These are phyloP conservation scores for Tinospora cordifolia DNA, from an alignment of 164 flowering plant genomes.

Conservation along the genomic window DNA sequence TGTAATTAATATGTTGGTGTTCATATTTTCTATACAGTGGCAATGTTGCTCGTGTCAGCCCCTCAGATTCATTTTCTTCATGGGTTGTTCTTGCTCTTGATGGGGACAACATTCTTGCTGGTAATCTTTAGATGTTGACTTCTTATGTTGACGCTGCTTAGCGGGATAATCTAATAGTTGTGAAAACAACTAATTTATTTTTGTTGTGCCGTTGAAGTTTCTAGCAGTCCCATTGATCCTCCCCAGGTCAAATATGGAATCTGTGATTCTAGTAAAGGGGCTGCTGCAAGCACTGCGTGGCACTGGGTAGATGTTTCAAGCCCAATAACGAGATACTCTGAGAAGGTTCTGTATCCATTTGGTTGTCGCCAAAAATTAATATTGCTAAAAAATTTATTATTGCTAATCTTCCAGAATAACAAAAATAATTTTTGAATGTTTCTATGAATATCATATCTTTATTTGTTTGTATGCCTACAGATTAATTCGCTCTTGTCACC, in stretches of 20 bases:
- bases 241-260: constrained; percentile 72
- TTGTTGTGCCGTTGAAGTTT: constrained; percentile 35
- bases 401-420: too few relatives aligned
- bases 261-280: constrained; percentile 14
- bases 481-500: constrained; percentile 51
- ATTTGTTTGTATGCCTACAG: constrained; percentile 29
- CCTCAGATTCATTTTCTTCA: constrained; percentile 47
- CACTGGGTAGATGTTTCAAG: constrained; percentile 64
- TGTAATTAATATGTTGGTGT: constrained; percentile 7
- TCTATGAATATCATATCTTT: not conserved
- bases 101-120: constrained; percentile 75
- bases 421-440: too few relatives aligned
- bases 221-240: constrained; percentile 73
- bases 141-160: not conserved
- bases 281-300: constrained; percentile 38
- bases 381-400: not conserved
- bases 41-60: constrained; percentile 50
- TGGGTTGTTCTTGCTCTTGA: constrained; percentile 80
- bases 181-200: not conserved
- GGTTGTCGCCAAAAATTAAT: not conserved
- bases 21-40: constrained; percentile 42
- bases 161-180: not conserved
- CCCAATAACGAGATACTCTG: constrained; percentile 49
- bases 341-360: constrained; percentile 41
- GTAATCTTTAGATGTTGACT: constrained; percentile 30